Evolutionary conservation across 345 rosid species (phyloP), one percentile per base, ranked within the genome.

Genomic region (Chamaenerion angustifolium): DNA sequence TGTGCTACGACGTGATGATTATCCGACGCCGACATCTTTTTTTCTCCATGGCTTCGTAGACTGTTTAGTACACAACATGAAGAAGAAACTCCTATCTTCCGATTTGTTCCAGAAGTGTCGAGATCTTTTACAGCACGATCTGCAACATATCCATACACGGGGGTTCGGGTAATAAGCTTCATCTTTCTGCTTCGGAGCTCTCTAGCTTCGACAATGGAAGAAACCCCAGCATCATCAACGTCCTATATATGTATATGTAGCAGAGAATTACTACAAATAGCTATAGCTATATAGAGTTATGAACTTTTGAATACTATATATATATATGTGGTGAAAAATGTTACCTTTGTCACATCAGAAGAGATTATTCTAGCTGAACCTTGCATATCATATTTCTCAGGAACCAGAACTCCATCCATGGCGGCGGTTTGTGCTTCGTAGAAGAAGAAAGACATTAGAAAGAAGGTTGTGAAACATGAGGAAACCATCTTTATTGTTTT

Each of bases 371-470:
- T 31, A 31, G 37, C 37, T 31, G 37, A 31, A 31, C 8, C 10
- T 31, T 5, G 37, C 5, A 31, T 2, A 12, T 19, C 18, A 12
- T 11, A n/a, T 45, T 45, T 43, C 12, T 17, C 35, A 31, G 45
- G 41, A 21, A n/a, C 14, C 8, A 12, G 23, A 12, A 19, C 45
- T 54, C 42, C 49, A 10, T 44, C 57, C 48, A 25, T 44, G 46
- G 8, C 49, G 43, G 57, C 25, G 25, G 25, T 21, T 21, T 21
- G 25, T 21, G 25, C 10, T 9, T 68, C 16, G 43, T 63, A 65
- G 56, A 67, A 37, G 50, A 76, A 50, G n/a, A 57, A 15, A 16
- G 16, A 44, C 46, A 41, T 1, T 53, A 76, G 58, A 51, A 58
- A 25, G 54, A 64, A 62, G 63, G 61, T 6, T 21, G 40, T 43